Evolutionary conservation across 441 rosid genomes (phyloP).

Genomic region (Syzygium syzygioides): DNA sequence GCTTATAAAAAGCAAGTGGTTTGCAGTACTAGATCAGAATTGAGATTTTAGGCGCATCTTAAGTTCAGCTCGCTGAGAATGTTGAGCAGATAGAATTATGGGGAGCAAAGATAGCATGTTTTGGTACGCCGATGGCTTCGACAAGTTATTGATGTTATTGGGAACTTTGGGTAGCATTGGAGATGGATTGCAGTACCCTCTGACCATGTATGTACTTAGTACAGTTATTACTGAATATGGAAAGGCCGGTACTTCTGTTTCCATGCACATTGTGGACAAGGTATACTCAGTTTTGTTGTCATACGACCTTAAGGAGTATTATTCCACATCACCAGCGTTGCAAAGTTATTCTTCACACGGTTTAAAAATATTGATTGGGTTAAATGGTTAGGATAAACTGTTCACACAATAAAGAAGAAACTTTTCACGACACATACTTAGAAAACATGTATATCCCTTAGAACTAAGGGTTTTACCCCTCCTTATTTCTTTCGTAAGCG

Average conservation of each 20-base stretch:
- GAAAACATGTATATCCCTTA: not conserved
- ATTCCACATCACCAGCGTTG: not conserved
- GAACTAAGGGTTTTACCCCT: not conserved
- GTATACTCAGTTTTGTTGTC: conserved; percentile 13
- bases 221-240: conserved; percentile 55
- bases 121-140: conserved; percentile 39
- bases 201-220: conserved; percentile 47
- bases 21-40: not conserved
- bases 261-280: conserved; percentile 31
- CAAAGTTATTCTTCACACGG: not conserved
- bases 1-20: conserved; percentile 12
- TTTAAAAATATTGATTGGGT: not conserved
- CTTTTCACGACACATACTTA: not conserved
- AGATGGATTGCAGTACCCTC: conserved; percentile 62
- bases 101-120: conserved; percentile 44
- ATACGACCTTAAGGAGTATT: not conserved
- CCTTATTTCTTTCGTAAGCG: too few relatives aligned
- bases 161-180: conserved; percentile 68
- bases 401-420: not conserved
- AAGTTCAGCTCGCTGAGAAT: not conserved
- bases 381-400: not conserved
- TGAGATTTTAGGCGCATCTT: not conserved
- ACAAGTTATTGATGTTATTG: conserved; percentile 52
- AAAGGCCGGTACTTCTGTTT: conserved; percentile 12
- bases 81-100: conserved; percentile 10